Evolutionary conservation across 2,329 filamentous ascomycete genomes (phyloP), one percentile per base, ranked within the genome.

Genomic region (Pseudogymnoascus sp.): DNA sequence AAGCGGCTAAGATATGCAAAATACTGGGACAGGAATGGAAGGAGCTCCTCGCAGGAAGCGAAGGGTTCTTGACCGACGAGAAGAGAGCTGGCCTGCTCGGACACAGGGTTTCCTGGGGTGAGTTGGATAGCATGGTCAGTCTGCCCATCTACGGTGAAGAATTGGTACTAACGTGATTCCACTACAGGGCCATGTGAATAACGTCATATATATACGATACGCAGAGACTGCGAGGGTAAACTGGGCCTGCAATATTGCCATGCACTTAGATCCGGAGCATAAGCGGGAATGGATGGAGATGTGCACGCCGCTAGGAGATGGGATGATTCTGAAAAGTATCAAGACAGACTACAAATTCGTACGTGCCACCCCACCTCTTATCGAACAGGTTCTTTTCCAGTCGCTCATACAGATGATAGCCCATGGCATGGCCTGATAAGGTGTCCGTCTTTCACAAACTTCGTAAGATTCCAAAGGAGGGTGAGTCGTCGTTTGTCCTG

Each of bases 301-400:
- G 42, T 84, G 89, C 78, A 86, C 82, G 12, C 85, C 88, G 0
- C 81, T 77, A 23, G 82, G 83, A 0, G 78, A 86, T 16, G 92
- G 93, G 0, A 73, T 96, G 63, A 95, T 96, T 64, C 76, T 96
- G 71, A 84, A 86, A 69, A 91, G 87, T 69, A 91, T 96, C 68
- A 89, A 83, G 69, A 87, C 89, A 0, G 88, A 96, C 68, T 96
- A 89, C 76, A 96, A 96, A 77, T 92, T 96, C 77, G 91, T 95
- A 73, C 67, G 88, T 80, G 16, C 28, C 36, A 31, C 50, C 50
- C 12, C 50, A 34, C 25, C 46, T 28, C 53, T 36, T 28, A 14
- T 28, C 16, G 11, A 60, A 4, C 36, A 14, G 18, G 7, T 40
- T 53, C 61, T 66, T 21, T 28, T 31, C 38, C n/a, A 12, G 18